These are phyloP conservation scores for Terfezia claveryi DNA, from an alignment of 495 filamentous ascomycete genomes.

Conservation along the genomic window DNA sequence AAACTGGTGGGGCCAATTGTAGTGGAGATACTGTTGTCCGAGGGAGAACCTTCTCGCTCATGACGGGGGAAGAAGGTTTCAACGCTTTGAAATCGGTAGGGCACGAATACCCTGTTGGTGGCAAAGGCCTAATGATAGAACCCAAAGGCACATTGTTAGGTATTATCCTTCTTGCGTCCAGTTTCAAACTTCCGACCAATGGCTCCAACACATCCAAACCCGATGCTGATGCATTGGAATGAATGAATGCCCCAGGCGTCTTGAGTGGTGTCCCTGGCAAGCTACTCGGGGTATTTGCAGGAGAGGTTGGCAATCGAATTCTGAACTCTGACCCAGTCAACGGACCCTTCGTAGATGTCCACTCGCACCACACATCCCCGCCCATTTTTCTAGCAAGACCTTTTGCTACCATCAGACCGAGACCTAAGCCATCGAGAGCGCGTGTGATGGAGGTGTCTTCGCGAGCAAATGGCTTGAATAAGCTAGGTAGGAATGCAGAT, in stretches of 20 bases:
- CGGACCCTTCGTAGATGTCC: conserved; percentile 39
- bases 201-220: neutral
- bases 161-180: neutral
- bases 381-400: conserved; percentile 54
- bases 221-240: conserved; percentile 2
- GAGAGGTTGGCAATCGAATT: conserved; percentile 42
- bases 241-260: conserved; percentile 11
- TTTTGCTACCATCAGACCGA: conserved; percentile 57
- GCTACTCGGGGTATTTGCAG: conserved; percentile 23
- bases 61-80: neutral
- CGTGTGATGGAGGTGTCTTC: conserved; percentile 53
- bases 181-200: neutral
- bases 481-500: conserved; percentile 40
- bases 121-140: too few relatives aligned
- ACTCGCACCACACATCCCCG: conserved; percentile 46
- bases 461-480: conserved; percentile 56
- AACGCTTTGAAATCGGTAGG: neutral
- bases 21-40: neutral
- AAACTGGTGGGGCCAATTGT: neutral
- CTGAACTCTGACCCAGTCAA: conserved; percentile 51
- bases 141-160: neutral
- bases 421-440: conserved; percentile 48
- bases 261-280: conserved; percentile 20
- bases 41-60: neutral
- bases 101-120: neutral